Evolutionary conservation across 2,329 filamentous ascomycete genomes (phyloP), one percentile per base, ranked within the genome.

Genomic region (Talaromyces sp.): DNA sequence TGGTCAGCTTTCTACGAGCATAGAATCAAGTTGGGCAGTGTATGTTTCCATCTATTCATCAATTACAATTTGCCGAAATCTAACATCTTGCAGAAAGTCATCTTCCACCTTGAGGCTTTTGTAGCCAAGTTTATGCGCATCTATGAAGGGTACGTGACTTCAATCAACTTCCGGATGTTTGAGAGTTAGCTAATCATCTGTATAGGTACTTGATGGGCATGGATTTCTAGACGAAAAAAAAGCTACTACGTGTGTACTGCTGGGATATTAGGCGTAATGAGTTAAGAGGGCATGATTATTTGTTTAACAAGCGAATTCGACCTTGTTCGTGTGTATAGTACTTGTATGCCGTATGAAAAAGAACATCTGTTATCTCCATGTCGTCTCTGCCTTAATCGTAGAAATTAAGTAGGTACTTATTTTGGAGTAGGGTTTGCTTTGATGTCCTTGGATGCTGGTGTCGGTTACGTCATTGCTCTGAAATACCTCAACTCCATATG

Each of bases 1-100:
- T 99, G 95, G 95, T 91, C 92, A 4, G 93, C 95, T 0, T 98
- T 97, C 74, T 99, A 96, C 77, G 96, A 99, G 79, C 95, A 99
- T 78, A 87, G 95, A 67, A 91, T 98, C 79, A 91, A 91, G 76
- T 90, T 90, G 71, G 95, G 95, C 61, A 93, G 81, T 68, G 82
- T 84, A 78, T 72, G 82, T 77, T 5, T 1, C 25, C 22, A 0
- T 27, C 7, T 13, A 17, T 47, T 40, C 10, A n/a, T 56, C 0
- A 3, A 63, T 74, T n/a, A 17, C 7, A 25, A 5, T 27, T 22
- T 40, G 25, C 3, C 1, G 7, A 19, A 11, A n/a, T 25, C 58
- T 58, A 34, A 61, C n/a, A 19, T 49, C 53, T 13, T 15, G 65
- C 66, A 83, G 78, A 99, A 99, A 84, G 91, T 96, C 66, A 98